These are phyloP conservation scores for Lipomyces oligophaga DNA, from an alignment of 805 yeast species.

Conservation along the genomic window DNA sequence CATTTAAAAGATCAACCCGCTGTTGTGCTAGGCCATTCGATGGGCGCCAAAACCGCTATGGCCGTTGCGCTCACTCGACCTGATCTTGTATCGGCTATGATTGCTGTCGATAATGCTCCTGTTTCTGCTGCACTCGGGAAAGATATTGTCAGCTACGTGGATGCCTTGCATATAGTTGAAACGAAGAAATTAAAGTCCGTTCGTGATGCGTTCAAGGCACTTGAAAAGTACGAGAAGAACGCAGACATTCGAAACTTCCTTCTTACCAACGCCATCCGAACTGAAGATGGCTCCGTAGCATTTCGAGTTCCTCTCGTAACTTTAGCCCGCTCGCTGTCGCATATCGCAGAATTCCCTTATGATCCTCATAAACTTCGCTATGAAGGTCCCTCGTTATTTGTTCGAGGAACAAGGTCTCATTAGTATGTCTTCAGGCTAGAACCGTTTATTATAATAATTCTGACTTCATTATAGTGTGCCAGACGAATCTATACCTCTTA, in stretches of 20 bases:
- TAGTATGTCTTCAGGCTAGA: constrained; percentile 40
- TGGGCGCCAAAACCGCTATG: constrained; percentile 93
- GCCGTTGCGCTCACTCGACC: constrained; percentile 70
- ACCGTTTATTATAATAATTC: not conserved
- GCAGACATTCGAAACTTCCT: constrained; percentile 69
- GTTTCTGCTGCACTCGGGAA: constrained; percentile 56
- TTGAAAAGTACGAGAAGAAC: constrained; percentile 58
- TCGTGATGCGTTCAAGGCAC: constrained; percentile 63
- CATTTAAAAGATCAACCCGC: constrained; percentile 28
- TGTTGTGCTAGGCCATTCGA: constrained; percentile 43
- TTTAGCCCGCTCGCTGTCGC: constrained; percentile 61
- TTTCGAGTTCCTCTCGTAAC: constrained; percentile 68
- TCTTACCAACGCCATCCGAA: constrained; percentile 59
- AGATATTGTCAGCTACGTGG: constrained; percentile 64
- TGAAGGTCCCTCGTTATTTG: constrained; percentile 70
- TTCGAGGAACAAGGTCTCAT: constrained; percentile 70
- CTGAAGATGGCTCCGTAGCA: constrained; percentile 40
- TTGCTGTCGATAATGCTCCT: constrained; percentile 90
- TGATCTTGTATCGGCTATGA: constrained; percentile 53
- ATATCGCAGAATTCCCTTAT: constrained; percentile 74
- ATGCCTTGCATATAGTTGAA: constrained; percentile 57
- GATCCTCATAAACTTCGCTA: constrained; percentile 52
- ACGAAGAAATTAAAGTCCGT: constrained; percentile 45
- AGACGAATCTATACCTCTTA: constrained; percentile 70
- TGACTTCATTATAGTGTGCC: constrained; percentile 46